Evolutionary conservation across 306 rosid species (phyloP), one percentile per base, ranked within the genome.

Genomic region (Cyamopsis tetragonoloba): DNA sequence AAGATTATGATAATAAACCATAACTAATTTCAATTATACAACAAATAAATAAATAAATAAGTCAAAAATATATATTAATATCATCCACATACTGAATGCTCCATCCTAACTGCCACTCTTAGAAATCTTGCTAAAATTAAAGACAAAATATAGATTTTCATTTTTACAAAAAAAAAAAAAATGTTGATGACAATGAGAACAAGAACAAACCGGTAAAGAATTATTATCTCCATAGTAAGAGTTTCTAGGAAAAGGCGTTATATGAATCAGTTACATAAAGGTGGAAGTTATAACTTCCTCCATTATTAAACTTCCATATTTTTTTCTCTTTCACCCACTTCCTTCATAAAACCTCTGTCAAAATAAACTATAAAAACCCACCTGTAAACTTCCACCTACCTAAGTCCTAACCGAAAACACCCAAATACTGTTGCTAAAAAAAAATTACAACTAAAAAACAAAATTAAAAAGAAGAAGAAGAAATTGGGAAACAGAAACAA

Each of bases 201-300:
- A 41, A 3, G 6, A 48, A 38, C 24, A 27, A 76, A 15, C 37
- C 12, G 30, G 59, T 55, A 28, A 30, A 63, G 64, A 65, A 6
- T n/a, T 2, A 57, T 27, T 38, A 48, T 26, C 38, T 53, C 11
- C 39, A 32, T 44, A 4, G 19, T 4, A 4, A 73, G 73, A 67
- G 34, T 65, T 82, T 62, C n/a, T 77, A 58, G 58, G 81, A 42
- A 47, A 66, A 77, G 47, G 74, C 78, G 84, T 77, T 83, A 53
- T 54, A 43, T 35, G 58, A 70, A 26, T 77, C 74, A 20, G 87
- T 83, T 76, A 64, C 65, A 51, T 19, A 64, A 72, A 59, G n/a
- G 39, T 30, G 76, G 72, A 62, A 72, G 84, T 83, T 83, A 83
- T 68, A 83, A 79, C 84, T 44, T 62, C 72, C 74, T 50, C 44